These are phyloP conservation scores for Rhodotorula sp. DNA, from an alignment of 1,284 basidiomycete species.

Conservation along the genomic window DNA sequence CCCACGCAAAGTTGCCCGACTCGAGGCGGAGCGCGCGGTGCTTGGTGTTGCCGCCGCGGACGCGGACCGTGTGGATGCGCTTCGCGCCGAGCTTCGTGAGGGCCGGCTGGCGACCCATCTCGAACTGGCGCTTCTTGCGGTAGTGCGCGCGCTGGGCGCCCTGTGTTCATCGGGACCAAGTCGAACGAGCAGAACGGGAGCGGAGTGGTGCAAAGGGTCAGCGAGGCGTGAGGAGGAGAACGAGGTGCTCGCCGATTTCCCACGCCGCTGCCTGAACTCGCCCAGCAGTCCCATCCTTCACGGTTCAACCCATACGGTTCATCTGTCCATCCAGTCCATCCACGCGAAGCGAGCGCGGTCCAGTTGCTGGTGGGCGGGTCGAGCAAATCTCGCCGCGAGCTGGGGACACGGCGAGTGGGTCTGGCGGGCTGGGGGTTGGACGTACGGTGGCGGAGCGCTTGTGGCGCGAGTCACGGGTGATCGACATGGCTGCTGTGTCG, in stretches of 20 bases:
- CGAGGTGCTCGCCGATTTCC: background rate
- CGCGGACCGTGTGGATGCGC: slow-evolving; percentile 87
- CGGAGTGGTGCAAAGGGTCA: background rate
- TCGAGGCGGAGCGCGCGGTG: slow-evolving; percentile 91
- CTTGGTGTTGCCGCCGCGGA: slow-evolving; percentile 89
- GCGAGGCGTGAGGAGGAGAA: background rate
- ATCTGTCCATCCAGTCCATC: too few species aligned
- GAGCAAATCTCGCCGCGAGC: background rate
- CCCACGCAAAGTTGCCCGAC: slow-evolving; percentile 95
- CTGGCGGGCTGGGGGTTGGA: background rate
- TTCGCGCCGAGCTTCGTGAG: slow-evolving; percentile 92
- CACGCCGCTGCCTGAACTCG: too few species aligned
- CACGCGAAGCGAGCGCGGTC: background rate
- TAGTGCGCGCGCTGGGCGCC: slow-evolving; percentile 89
- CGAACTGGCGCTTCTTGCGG: slow-evolving; percentile 54
- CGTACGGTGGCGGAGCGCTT: slow-evolving; percentile 79
- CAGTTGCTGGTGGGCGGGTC: too few species aligned
- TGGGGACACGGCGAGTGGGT: background rate
- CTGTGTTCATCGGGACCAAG: slow-evolving; percentile 5
- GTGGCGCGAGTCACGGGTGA: slow-evolving; percentile 89
- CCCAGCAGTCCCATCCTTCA: too few species aligned
- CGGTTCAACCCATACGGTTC: too few species aligned
- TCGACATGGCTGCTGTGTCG: slow-evolving; percentile 49
- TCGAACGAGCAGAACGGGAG: background rate
- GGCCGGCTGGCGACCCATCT: slow-evolving; percentile 58